Percentiles rank a stretch among this genome's conserved stretches.
phyloP scores from a whole-genome alignment of 2,329 filamentous ascomycete genomes.

The Hypocrella siamensis region DNA sequence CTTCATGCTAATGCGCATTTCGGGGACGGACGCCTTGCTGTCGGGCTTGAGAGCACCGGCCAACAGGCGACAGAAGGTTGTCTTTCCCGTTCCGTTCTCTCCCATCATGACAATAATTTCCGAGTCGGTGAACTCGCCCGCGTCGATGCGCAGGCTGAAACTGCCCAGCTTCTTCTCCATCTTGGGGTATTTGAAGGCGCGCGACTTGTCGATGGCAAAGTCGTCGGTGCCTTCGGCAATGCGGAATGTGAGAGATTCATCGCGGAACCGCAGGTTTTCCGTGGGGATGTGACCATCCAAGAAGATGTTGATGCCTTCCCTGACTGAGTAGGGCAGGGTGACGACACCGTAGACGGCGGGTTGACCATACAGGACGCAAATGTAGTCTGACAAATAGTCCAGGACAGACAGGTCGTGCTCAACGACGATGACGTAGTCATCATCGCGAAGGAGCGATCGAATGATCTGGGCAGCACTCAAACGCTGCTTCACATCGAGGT shows the following conservation, averaged over 20 bases:
- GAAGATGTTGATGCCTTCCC: conserved; percentile 99
- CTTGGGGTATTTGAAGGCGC: conserved; percentile 71
- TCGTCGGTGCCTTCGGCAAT: conserved; percentile 83
- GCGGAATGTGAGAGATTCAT: conserved; percentile 91
- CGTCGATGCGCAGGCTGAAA: conserved; percentile 71
- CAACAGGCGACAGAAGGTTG: conserved; percentile 93
- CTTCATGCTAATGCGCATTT: conserved; percentile 98
- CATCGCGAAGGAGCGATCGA: conserved; percentile 69
- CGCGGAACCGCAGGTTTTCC: conserved; percentile 95
- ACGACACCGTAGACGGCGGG: conserved; percentile 97
- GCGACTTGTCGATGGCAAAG: conserved; percentile 67
- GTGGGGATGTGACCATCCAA: conserved; percentile 95
- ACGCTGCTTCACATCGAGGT: conserved; percentile 98
- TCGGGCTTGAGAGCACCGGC: conserved; percentile 91
- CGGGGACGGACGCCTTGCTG: conserved; percentile 57
- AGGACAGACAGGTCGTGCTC: conserved; percentile 98
- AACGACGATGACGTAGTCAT: conserved; percentile 96
- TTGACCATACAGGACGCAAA: conserved; percentile 91
- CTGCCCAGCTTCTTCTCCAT: conserved; percentile 89
- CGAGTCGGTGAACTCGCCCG: conserved; percentile 86
- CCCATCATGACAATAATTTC: conserved; percentile 99
- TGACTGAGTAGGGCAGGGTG: conserved; percentile 84
- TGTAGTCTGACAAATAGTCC: conserved; percentile 96
- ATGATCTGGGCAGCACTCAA: conserved; percentile 84
- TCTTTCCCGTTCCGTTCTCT: conserved; percentile 98